Evolutionary conservation across 768 basidiomycete species (phyloP).

Genomic region (Leccinum pellstonianum): DNA sequence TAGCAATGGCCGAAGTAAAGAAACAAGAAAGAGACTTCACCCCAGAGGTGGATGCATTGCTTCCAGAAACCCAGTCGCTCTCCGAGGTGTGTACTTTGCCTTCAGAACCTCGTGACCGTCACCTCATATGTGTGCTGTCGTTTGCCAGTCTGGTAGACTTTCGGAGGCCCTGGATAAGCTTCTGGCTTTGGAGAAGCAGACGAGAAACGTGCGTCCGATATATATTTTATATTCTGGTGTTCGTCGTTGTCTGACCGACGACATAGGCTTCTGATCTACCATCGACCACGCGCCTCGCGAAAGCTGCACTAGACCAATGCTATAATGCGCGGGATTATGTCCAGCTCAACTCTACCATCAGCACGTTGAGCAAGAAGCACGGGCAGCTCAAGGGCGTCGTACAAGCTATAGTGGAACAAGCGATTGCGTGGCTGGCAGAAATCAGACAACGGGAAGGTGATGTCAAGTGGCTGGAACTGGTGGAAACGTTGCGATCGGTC

Average conservation of each 20-base stretch:
- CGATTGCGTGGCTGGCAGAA: conserved; percentile 78
- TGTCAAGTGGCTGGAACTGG: conserved; percentile 80
- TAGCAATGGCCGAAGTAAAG: conserved; percentile 75
- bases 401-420: conserved; percentile 87
- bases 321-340: conserved; percentile 71
- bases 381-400: conserved; percentile 91
- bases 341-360: conserved; percentile 68
- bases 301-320: conserved; percentile 66
- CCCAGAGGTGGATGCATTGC: conserved; percentile 71
- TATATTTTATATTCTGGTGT: not conserved
- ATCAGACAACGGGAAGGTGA: conserved; percentile 65
- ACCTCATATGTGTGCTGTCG: conserved; percentile 10
- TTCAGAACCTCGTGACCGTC: not conserved
- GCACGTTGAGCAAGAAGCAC: conserved; percentile 86
- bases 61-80: conserved; percentile 65
- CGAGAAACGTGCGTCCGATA: conserved; percentile 69
- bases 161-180: conserved; percentile 90
- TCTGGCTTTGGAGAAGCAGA: conserved; percentile 88
- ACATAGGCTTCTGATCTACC: conserved; percentile 83
- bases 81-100: conserved; percentile 58
- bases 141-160: conserved; percentile 68
- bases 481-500: conserved; percentile 85
- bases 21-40: conserved; percentile 89
- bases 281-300: conserved; percentile 87
- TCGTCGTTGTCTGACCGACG: not conserved